phyloP scores from a whole-genome alignment of 2,329 filamentous ascomycete genomes.

The Alternaria novae-zelandiae region DNA sequence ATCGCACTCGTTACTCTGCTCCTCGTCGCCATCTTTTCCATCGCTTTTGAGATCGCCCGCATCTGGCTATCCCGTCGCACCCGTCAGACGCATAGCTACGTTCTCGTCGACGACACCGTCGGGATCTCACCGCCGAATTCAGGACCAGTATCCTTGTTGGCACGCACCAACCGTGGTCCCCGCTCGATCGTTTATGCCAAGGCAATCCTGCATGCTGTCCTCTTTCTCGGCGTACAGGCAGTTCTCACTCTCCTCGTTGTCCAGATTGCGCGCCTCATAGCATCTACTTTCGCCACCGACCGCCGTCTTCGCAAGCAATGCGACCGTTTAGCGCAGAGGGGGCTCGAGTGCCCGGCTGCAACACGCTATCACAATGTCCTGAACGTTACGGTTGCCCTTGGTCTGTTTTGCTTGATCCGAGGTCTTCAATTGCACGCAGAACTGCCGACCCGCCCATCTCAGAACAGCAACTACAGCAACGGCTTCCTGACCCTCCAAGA shows the following conservation, averaged over 20 bases:
- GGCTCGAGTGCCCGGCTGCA: not conserved
- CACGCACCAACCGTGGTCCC: not conserved
- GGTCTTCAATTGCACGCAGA: slow-evolving; percentile 4
- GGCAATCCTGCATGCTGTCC: not conserved
- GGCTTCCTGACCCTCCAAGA: not conserved
- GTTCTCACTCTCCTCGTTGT: not conserved
- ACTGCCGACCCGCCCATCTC: not conserved
- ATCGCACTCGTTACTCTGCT: not conserved
- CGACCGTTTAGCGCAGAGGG: not conserved
- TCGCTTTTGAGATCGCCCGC: not conserved
- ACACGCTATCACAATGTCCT: not conserved
- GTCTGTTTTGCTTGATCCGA: not conserved
- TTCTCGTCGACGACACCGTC: not conserved
- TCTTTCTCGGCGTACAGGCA: not conserved
- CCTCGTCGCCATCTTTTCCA: slow-evolving; percentile 1
- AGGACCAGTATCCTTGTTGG: not conserved
- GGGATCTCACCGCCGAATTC: not conserved
- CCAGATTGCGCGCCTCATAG: not conserved
- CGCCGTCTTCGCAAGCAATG: not conserved
- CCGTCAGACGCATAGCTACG: not conserved
- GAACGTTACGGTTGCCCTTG: not conserved
- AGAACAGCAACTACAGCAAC: not conserved
- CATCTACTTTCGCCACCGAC: not conserved
- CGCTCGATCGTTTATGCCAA: not conserved
- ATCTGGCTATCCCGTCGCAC: not conserved